Evolutionary conservation across 192 early-diverging fungal species (phyloP).

Genomic region (Coemansia sp.): DNA sequence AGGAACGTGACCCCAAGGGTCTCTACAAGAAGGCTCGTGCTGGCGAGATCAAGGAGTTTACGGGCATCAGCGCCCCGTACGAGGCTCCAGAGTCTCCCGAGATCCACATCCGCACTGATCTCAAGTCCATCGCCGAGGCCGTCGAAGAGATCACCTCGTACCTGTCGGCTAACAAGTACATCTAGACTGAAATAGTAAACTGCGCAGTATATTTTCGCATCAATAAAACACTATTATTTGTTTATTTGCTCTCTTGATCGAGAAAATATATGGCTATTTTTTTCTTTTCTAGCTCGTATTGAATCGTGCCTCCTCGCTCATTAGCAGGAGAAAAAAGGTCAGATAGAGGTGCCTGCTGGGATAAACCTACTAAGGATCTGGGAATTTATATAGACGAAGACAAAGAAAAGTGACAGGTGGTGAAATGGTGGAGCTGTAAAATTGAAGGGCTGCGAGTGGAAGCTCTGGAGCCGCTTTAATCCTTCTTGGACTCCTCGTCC

Average conservation of each 20-base stretch:
- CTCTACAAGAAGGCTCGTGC: constrained; percentile 93
- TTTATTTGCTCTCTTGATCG: neutral
- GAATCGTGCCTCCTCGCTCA: too few species aligned
- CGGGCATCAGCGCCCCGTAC: constrained; percentile 91
- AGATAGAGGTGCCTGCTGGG: too few species aligned
- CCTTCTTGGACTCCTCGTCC: constrained; percentile 37
- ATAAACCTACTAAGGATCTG: constrained; percentile 20
- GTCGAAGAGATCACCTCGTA: constrained; percentile 38
- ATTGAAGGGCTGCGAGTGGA: neutral
- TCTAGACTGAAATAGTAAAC: constrained; percentile 10
- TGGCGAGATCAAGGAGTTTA: constrained; percentile 94
- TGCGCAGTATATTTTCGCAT: too few species aligned
- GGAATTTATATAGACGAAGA: neutral
- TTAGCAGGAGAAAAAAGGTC: too few species aligned
- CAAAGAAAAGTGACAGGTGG: neutral
- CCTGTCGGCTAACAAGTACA: constrained; percentile 19
- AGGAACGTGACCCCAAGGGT: constrained; percentile 92
- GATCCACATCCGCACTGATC: constrained; percentile 78
- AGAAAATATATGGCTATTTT: too few species aligned
- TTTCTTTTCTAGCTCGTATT: too few species aligned
- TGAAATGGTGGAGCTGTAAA: neutral
- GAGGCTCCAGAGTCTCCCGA: constrained; percentile 82
- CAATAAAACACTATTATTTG: neutral
- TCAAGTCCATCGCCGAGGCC: constrained; percentile 57
- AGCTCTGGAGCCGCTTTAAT: constrained; percentile 21